phyloP scores from a whole-genome alignment of 2,329 filamentous ascomycete genomes.

The Drechslerella dactyloides region DNA sequence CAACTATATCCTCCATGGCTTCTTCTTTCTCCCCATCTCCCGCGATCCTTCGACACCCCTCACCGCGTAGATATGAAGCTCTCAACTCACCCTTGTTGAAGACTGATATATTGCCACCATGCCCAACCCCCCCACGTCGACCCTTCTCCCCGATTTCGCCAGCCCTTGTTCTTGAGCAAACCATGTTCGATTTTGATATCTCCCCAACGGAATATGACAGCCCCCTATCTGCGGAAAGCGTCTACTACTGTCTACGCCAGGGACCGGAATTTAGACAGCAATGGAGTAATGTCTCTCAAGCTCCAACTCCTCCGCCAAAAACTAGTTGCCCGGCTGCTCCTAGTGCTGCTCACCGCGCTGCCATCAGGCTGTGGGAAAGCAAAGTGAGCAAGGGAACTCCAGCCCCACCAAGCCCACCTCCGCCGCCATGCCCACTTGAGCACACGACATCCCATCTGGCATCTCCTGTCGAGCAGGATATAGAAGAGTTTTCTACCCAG shows the following conservation, averaged over 20 bases:
- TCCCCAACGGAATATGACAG: constrained; percentile 33
- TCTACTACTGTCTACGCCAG: constrained; percentile 41
- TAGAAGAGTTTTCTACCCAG: constrained; percentile 40
- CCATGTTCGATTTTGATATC: constrained; percentile 36
- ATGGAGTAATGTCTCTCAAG: constrained; percentile 29
- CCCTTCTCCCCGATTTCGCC: constrained; percentile 4
- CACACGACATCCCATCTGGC: constrained; percentile 19
- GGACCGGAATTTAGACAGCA: constrained; percentile 32
- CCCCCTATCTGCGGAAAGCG: constrained; percentile 35
- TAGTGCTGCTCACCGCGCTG: constrained; percentile 27
- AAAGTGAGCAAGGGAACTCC: constrained; percentile 32
- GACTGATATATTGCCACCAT: constrained; percentile 26
- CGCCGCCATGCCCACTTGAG: constrained; percentile 1
- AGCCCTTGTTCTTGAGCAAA: constrained; percentile 8
- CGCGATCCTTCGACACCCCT: constrained; percentile 43
- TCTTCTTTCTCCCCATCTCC: constrained; percentile 39
- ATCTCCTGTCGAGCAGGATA: constrained; percentile 35
- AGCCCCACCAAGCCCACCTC: constrained; percentile 37
- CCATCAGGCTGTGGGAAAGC: constrained; percentile 46
- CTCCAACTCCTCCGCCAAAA: constrained; percentile 42
- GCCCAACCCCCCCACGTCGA: constrained; percentile 13
- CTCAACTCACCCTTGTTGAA: constrained; percentile 46
- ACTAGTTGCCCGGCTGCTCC: constrained; percentile 24
- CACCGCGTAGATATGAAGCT: constrained; percentile 42
- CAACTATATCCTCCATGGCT: constrained; percentile 49